Base-by-base conservation (phyloP, 2,329 filamentous ascomycete genomes). In the Cytospora chrysosperma region DNA sequence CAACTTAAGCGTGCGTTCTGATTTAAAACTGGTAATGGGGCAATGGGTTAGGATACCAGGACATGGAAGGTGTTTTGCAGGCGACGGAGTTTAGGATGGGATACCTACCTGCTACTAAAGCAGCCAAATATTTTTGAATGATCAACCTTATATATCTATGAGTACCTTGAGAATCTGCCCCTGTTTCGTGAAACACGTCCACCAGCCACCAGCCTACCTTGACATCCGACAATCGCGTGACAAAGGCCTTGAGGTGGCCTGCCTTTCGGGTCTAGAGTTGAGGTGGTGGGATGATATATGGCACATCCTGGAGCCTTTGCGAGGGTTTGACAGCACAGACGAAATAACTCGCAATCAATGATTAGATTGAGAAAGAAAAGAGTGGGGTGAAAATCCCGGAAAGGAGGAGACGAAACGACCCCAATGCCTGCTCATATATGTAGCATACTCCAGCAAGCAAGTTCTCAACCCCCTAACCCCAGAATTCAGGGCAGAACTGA, bases 1-100 rank as follows among this genome's bases (percentile, higher is more conserved):
- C 27, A 49, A 5, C 40, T 28, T 21, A 28, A 30, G 32, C 32
- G 32, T 34, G 15, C 19, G 54, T 21, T 17, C 9, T 57, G 28
- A 26, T 28, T 56, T 51, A 30, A 24, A 17, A 5, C 21, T 30
- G 28, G 47, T 28, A 15, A 37, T 50, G 21, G 32, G 26, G n/a
- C n/a, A 49, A 15, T 17, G 56, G 53, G n/a, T 34, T 17, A 43
- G 54, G 34, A 47, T 54, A 62, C 47, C 40, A 56, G 17, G 43
- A 34, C 21, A 61, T 59, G 58, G 51, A 51, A 63, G 50, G 54
- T 37, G 49, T 26, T 56, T n/a, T 40, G 54, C 24, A 53, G 58
- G 62, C 60, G 62, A 26, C 8, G 57, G 59, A 57, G 59, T 64
- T 57, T 28, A 43, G 34, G 62, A 47, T 21, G n/a, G 17, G 10